Evolutionary conservation across 2,329 filamentous ascomycete genomes (phyloP).

Genomic region (Exophiala phaeomuriformis): DNA sequence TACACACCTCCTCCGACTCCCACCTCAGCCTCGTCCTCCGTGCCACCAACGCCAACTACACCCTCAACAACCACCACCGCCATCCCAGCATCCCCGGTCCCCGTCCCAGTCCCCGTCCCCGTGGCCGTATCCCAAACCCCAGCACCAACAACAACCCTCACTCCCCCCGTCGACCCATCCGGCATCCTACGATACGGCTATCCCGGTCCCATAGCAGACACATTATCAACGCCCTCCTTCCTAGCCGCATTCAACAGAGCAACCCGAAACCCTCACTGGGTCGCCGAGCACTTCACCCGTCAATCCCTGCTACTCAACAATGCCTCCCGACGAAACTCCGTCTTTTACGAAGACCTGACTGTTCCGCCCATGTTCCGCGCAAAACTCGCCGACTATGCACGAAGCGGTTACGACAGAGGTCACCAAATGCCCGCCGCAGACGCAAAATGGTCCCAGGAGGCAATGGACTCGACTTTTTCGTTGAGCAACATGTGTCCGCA

Average conservation of each 20-base stretch:
- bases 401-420: conserved; percentile 88
- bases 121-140: conserved; percentile 15
- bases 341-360: conserved; percentile 70
- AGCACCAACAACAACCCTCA: conserved; percentile 26
- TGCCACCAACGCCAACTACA: conserved; percentile 3
- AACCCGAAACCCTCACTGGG: conserved; percentile 88
- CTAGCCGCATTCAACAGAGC: conserved; percentile 86
- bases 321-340: conserved; percentile 75
- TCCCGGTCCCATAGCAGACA: conserved; percentile 79
- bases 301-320: conserved; percentile 66
- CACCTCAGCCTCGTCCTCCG: conserved; percentile 15
- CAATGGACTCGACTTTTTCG: conserved; percentile 92
- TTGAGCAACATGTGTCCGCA: conserved; percentile 97
- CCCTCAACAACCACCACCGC: conserved; percentile 31
- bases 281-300: conserved; percentile 91
- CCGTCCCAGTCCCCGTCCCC: conserved; percentile 27
- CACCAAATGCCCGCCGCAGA: conserved; percentile 97
- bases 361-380: conserved; percentile 85
- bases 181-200: conserved; percentile 83
- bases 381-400: conserved; percentile 86
- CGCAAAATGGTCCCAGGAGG: conserved; percentile 86
- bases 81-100: conserved; percentile 31
- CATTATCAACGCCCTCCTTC: conserved; percentile 67
- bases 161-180: conserved; percentile 59
- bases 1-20: conserved; percentile 31